These are phyloP conservation scores for Penicillium sp. DNA, from an alignment of 2,329 filamentous ascomycete genomes.

Conservation along the genomic window DNA sequence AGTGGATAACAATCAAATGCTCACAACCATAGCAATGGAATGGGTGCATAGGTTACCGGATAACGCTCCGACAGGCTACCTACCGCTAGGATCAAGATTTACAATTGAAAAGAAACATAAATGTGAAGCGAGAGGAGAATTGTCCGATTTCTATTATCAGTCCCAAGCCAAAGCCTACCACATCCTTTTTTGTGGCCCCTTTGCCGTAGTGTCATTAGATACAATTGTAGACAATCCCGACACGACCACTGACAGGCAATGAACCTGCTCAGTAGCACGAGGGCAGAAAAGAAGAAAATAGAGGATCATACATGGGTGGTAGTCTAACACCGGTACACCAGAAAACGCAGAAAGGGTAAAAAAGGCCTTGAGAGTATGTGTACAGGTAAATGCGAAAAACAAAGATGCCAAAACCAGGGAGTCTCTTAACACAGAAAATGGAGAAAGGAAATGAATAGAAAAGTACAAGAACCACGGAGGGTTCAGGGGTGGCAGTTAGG, in stretches of 20 bases:
- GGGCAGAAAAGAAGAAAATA: slow-evolving; percentile 24
- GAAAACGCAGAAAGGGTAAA: slow-evolving; percentile 30
- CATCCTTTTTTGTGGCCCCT: slow-evolving; percentile 34
- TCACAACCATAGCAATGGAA: neutral
- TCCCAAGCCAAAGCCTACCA: slow-evolving; percentile 33
- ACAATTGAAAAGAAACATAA: neutral
- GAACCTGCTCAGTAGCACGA: slow-evolving; percentile 24
- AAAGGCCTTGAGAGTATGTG: slow-evolving; percentile 33
- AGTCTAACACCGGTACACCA: slow-evolving; percentile 39
- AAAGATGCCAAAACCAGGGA: slow-evolving; percentile 23
- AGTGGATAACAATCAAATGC: neutral
- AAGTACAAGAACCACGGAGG: slow-evolving; percentile 28
- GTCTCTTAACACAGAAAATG: slow-evolving; percentile 26
- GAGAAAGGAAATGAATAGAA: slow-evolving; percentile 24
- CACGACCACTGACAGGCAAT: slow-evolving; percentile 21
- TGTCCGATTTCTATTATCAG: slow-evolving; percentile 40
- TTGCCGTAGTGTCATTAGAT: slow-evolving; percentile 42
- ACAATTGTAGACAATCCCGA: slow-evolving; percentile 37
- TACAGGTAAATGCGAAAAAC: slow-evolving; percentile 37
- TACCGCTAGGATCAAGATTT: slow-evolving; percentile 1
- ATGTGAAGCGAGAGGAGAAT: slow-evolving; percentile 40
- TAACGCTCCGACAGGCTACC: no score
- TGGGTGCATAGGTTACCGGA: slow-evolving; percentile 1
- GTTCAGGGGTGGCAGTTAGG: slow-evolving; percentile 31
- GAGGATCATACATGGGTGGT: slow-evolving; percentile 25